A percentile compares a stretch with the other conserved stretches of the same genome.
phyloP scores from a whole-genome alignment of 106 monocot genomes.

The Dioscorea dumetorum region DNA sequence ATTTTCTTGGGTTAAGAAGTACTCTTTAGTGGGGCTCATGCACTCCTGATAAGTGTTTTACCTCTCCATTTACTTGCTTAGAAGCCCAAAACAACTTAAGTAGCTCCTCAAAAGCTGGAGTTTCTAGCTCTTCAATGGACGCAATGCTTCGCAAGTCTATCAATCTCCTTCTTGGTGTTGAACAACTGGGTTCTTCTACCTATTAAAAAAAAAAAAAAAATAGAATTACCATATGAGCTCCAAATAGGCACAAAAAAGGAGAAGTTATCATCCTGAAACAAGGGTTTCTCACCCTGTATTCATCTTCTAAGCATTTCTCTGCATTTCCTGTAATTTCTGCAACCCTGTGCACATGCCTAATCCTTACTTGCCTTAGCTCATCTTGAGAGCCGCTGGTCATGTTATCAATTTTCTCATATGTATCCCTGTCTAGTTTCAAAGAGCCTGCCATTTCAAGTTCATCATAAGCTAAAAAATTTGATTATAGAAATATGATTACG shows the following conservation, averaged over 20 bases:
- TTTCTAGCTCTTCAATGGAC: conserved; percentile 84
- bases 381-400: conserved; percentile 43
- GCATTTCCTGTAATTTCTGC: conserved; percentile 68
- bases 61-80: conserved; percentile 67
- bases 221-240: too few species aligned
- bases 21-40: conserved; percentile 50
- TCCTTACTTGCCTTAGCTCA: conserved; percentile 47
- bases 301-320: conserved; percentile 71
- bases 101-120: conserved; percentile 82
- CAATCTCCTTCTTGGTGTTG: conserved; percentile 57
- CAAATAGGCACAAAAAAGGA: neutral
- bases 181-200: conserved; percentile 93
- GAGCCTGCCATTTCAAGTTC: conserved; percentile 31
- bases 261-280: neutral
- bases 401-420: conserved; percentile 45
- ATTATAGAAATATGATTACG: too few species aligned
- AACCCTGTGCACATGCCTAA: conserved; percentile 61
- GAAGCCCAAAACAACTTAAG: conserved; percentile 53
- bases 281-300: conserved; percentile 55
- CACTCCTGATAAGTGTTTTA: conserved; percentile 32
- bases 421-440: conserved; percentile 82
- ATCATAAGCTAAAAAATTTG: too few species aligned
- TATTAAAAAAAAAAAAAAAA: conserved; percentile 9
- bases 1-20: conserved; percentile 62
- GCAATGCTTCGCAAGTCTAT: conserved; percentile 59